Base-by-base conservation (phyloP, 306 rosid genomes). In the Ormosia emarginata region DNA sequence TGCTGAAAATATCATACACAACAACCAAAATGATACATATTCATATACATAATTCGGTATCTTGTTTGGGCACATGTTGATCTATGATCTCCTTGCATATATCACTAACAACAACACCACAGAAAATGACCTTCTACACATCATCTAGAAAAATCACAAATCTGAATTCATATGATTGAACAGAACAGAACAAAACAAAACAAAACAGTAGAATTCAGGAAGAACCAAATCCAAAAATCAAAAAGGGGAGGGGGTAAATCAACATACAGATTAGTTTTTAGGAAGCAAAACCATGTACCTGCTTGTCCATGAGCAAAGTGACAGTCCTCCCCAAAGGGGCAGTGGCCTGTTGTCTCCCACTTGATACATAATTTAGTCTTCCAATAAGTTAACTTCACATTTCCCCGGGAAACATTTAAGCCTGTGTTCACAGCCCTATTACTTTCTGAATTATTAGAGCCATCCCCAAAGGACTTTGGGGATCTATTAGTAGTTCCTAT, bases 261-360 rank as follows among this genome's bases (percentile, higher is more conserved):
- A 66, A 40, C 69, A 39, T 18, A 64, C 11, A 53, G 10, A 66
- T 67, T 7, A 13, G 46, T 18, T 79, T 29, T 33, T 11, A 84
- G 11, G 71, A 37, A 84, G 70, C 37, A 80, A 18, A 30, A 63
- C 7, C 47, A 36, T 52, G 8, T 86, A 95, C 98, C 99, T 92
- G 91, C 87, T 68, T 82, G 90, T 4, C 99, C 99, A 83, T 96
- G 99, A 39, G 98, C 97, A 86, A 92, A 96, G 89, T 92, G 97
- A 72, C 99, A 96, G 24, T 91, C 89, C 15, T 85, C 94, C 2
- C 94, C 93, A 11, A 87, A 96, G 37, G 91, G 89, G 80, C 99
- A 96, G 30, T 85, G 86, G 1, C 97, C 97, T 8, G 91, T 90
- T 24, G 57, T 82, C 88, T 93, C 92, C 92, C 92, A 96, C 79